Conservation (phyloP, 2,329 filamentous ascomycete species). For the Microsporum canis region DNA sequence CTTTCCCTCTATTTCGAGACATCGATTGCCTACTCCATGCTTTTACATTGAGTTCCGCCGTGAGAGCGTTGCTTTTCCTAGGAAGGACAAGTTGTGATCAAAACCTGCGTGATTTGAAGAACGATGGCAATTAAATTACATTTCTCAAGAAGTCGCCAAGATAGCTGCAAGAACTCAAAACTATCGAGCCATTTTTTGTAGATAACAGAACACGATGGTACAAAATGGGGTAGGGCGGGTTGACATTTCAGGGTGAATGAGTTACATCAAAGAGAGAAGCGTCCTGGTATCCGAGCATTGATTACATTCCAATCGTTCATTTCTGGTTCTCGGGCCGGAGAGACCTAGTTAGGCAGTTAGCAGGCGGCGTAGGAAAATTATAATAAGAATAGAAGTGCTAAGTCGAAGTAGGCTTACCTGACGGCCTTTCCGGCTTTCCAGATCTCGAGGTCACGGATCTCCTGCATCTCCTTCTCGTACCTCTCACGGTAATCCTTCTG, state of each 20-base stretch:
- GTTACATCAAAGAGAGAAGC: neutral
- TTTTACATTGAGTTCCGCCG: too few species aligned
- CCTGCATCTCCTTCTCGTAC: conserved; percentile 96
- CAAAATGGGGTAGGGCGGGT: neutral
- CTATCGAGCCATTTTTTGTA: neutral
- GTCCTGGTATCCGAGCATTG: neutral
- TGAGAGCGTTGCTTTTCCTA: too few species aligned
- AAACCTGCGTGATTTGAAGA: too few species aligned
- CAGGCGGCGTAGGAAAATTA: neutral
- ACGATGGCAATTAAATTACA: neutral
- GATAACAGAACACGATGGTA: neutral
- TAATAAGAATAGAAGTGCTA: neutral
- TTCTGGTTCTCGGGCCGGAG: conserved; percentile 82
- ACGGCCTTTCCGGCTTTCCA: conserved; percentile 98
- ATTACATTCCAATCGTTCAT: conserved; percentile 32
- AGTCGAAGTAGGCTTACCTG: conserved; percentile 44
- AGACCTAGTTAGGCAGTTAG: conserved; percentile 37
- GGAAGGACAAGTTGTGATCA: too few species aligned
- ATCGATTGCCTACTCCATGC: too few species aligned
- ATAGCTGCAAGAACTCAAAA: neutral
- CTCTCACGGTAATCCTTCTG: conserved; percentile 92
- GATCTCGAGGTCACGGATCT: conserved; percentile 97
- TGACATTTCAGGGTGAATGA: neutral
- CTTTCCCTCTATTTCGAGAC: too few species aligned
- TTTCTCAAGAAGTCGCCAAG: neutral